Conservation (phyloP, 2,329 filamentous ascomycete genomes). For the Stromatinia cepivora region DNA sequence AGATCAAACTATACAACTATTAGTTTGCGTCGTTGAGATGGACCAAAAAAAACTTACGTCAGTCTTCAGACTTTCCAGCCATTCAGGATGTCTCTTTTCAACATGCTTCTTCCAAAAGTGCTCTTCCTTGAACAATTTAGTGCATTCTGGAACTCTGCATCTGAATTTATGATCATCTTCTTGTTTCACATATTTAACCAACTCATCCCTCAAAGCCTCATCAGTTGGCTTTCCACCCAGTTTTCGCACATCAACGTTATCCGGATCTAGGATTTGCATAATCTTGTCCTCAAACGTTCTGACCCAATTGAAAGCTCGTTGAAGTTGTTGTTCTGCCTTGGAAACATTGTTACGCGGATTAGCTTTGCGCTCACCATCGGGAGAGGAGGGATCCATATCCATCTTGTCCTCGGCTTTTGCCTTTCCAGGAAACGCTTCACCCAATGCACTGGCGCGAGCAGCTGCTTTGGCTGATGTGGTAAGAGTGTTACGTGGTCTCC, state of each 20-base stretch:
- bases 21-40: slow-evolving; percentile 36
- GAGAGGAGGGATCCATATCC: slow-evolving; percentile 63
- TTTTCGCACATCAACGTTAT: slow-evolving; percentile 83
- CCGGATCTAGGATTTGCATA: slow-evolving; percentile 86
- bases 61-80: slow-evolving; percentile 75
- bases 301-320: slow-evolving; percentile 97
- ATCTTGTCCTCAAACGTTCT: slow-evolving; percentile 98
- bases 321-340: slow-evolving; percentile 87
- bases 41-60: slow-evolving; percentile 66
- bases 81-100: slow-evolving; percentile 91
- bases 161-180: slow-evolving; percentile 97
- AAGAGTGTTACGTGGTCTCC: slow-evolving; percentile 82
- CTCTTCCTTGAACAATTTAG: slow-evolving; percentile 95
- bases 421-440: slow-evolving; percentile 80
- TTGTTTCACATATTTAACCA: slow-evolving; percentile 87
- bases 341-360: slow-evolving; percentile 54
- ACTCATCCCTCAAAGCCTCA: slow-evolving; percentile 82
- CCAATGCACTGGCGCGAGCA: slow-evolving; percentile 78
- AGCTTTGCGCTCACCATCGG: slow-evolving; percentile 72
- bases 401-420: slow-evolving; percentile 60
- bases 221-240: slow-evolving; percentile 85
- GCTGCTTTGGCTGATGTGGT: slow-evolving; percentile 81
- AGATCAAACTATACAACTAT: slow-evolving; percentile 67
- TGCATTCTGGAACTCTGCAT: slow-evolving; percentile 94
- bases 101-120: slow-evolving; percentile 98